These are phyloP conservation scores for Pulveroboletus sp. DNA, from an alignment of 768 basidiomycete species.

Conservation along the genomic window DNA sequence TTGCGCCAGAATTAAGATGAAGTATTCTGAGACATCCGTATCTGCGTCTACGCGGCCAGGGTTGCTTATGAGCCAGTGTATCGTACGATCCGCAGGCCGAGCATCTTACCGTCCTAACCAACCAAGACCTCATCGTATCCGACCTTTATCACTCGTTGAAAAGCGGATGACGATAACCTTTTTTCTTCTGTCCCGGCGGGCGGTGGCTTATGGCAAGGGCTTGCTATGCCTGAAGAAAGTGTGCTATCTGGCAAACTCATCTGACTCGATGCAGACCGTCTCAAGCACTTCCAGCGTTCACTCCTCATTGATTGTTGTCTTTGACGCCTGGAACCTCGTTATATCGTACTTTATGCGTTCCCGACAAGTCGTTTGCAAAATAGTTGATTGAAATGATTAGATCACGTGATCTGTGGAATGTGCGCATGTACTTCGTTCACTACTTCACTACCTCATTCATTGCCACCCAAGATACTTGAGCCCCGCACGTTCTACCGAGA, in stretches of 20 bases:
- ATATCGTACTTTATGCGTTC: slow-evolving; percentile 1
- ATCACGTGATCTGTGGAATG: slow-evolving; percentile 19
- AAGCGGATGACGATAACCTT: not conserved
- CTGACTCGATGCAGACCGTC: not conserved
- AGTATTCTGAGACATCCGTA: not conserved
- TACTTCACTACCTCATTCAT: slow-evolving; percentile 2
- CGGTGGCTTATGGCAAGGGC: not conserved
- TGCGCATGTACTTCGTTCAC: not conserved
- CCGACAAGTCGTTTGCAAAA: not conserved
- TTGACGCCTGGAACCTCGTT: not conserved
- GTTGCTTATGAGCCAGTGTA: not conserved
- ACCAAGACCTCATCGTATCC: slow-evolving; percentile 4
- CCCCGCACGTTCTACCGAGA: slow-evolving; percentile 2
- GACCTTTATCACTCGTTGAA: not conserved
- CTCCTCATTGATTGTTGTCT: not conserved
- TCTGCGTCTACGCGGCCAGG: not conserved
- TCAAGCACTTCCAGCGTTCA: not conserved
- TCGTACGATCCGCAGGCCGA: not conserved
- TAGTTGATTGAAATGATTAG: not conserved
- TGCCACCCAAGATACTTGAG: slow-evolving; percentile 25
- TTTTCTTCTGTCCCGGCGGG: not conserved
- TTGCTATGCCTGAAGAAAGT: not conserved
- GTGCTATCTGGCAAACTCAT: not conserved
- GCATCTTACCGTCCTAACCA: not conserved
- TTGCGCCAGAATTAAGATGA: slow-evolving; percentile 53